Evolutionary conservation across 345 rosid genomes (phyloP), one percentile per base, ranked within the genome.

Genomic region (Noccaea bulbosa): DNA sequence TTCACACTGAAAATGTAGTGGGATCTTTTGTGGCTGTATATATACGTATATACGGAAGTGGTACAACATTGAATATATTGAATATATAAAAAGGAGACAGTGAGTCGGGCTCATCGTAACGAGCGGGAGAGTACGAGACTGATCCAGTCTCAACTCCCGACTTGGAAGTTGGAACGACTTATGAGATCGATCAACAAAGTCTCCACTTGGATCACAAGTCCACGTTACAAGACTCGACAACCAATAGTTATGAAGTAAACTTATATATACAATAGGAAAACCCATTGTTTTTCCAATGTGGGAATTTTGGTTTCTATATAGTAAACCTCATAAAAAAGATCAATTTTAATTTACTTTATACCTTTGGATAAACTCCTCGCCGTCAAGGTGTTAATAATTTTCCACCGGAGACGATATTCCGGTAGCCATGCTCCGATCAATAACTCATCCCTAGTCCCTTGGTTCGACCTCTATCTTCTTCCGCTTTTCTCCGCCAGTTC

Each of bases 361-460:
- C 20, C 20, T 17, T 17, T 46, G 34, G 16, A 47, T 35, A 44
- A 67, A 54, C 37, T 9, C 38, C 10, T 45, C 37, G 27, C 38
- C 59, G 47, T 46, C 53, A 14, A 53, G 41, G 2, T 10, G 44
- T 8, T 49, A 44, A 43, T 44, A 53, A 63, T 30, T 15, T 56
- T 37, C 62, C 43, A 62, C 70, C 76, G 70, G 66, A 39, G 77
- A 65, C 62, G 11, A 51, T 41, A 39, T 47, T 32, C 51, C 49
- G 58, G 68, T 83, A 10, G 80, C 78, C 5, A 80, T 91, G 67
- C 80, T 85, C 44, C 88, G 90, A 38, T 74, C 85, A 0, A 32
- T 84, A 43, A 67, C 83, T 44, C 59, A 50, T 41, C 81, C 87
- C 32, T 67, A 88, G 17, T 74, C 86, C 20, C 58, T 70, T 49